Evolutionary conservation across 768 basidiomycete species (phyloP).

Genomic region (Mycena filopes): DNA sequence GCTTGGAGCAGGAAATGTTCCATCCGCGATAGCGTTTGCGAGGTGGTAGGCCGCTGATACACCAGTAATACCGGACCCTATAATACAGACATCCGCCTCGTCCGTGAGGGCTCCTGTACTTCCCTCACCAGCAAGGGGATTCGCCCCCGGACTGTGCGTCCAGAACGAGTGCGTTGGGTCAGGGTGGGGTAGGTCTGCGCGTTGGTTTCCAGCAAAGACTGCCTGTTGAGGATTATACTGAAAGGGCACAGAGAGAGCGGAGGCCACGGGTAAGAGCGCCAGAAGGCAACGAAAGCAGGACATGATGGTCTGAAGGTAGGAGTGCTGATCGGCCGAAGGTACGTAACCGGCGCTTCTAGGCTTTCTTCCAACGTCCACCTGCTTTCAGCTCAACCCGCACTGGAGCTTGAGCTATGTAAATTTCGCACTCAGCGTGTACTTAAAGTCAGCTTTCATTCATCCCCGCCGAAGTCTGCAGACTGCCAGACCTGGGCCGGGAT

Average conservation of each 20-base stretch:
- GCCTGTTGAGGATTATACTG: neutral
- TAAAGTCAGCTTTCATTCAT: too few species aligned
- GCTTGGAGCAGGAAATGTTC: conserved; percentile 16
- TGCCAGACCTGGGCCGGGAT: too few species aligned
- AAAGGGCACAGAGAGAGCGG: conserved; percentile 10
- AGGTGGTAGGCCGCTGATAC: conserved; percentile 81
- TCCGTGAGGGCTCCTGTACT: conserved; percentile 67
- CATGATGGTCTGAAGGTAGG: too few species aligned
- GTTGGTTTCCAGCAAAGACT: conserved; percentile 1
- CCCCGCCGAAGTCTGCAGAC: too few species aligned
- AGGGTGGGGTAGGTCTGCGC: conserved; percentile 56
- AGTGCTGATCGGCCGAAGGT: too few species aligned
- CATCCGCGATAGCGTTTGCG: conserved; percentile 44
- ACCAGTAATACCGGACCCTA: conserved; percentile 86
- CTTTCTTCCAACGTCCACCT: too few species aligned
- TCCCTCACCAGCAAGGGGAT: conserved; percentile 75
- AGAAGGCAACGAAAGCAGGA: conserved; percentile 1
- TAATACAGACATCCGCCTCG: conserved; percentile 78
- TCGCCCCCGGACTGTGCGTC: conserved; percentile 67
- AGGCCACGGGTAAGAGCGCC: neutral
- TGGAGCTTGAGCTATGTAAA: too few species aligned
- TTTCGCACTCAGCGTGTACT: too few species aligned
- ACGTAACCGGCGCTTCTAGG: too few species aligned
- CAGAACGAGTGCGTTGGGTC: conserved; percentile 82
- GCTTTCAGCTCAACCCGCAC: too few species aligned